Percentiles rank a stretch among this genome's conserved stretches.
These are phyloP conservation scores for Blastomyces gilchristii DNA, from an alignment of 2,329 filamentous ascomycete genomes.

Conservation along the genomic window DNA sequence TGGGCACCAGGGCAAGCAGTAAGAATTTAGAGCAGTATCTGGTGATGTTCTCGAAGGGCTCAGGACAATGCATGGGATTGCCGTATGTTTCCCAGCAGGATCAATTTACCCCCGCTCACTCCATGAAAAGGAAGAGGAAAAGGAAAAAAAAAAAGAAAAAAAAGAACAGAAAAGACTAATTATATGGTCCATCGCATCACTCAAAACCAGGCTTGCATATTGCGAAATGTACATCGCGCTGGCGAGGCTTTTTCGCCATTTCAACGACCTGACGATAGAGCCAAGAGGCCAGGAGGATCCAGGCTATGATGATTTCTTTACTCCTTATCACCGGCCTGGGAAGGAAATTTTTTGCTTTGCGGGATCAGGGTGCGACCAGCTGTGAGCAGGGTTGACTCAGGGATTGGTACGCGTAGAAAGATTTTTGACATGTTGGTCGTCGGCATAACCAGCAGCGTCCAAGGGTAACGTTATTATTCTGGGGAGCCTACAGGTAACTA, in stretches of 20 bases:
- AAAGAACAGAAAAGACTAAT: no score
- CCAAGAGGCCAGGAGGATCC: not conserved
- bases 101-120: not conserved
- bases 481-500: no score
- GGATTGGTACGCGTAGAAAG: no score
- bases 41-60: not conserved
- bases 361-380: not conserved
- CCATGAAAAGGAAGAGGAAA: not conserved
- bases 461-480: no score
- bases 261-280: not conserved
- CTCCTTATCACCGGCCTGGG: not conserved
- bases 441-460: no score
- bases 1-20: not conserved
- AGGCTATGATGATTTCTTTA: not conserved
- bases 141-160: no score
- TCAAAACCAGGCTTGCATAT: not conserved
- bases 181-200: not conserved
- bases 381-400: not conserved
- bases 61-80: not conserved
- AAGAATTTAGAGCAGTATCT: not conserved
- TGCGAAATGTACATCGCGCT: not conserved
- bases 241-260: not conserved
- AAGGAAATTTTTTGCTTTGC: not conserved
- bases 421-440: no score
- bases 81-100: not conserved